phyloP scores from a whole-genome alignment of 2,329 filamentous ascomycete species.

The Hypoxylon sp. region DNA sequence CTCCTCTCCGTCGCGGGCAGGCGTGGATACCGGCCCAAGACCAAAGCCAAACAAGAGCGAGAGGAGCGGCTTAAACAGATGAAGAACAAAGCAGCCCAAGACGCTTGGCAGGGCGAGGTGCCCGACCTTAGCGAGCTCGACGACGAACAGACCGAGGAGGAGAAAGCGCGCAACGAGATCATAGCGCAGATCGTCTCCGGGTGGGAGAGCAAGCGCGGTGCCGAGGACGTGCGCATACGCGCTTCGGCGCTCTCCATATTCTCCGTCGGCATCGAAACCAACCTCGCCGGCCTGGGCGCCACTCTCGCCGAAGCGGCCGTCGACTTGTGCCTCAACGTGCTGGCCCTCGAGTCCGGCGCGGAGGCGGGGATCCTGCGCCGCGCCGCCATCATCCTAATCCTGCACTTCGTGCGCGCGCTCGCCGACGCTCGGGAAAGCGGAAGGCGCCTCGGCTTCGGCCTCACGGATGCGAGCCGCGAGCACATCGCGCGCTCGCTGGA shows the following conservation, averaged over 20 bases:
- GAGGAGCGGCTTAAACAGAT: constrained; percentile 62
- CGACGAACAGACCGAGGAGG: constrained; percentile 57
- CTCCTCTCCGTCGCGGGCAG: constrained; percentile 75
- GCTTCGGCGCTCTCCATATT: constrained; percentile 77
- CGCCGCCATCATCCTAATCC: constrained; percentile 72
- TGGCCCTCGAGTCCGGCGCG: constrained; percentile 70
- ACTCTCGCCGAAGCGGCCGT: constrained; percentile 66
- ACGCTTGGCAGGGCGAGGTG: constrained; percentile 67
- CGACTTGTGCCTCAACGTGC: constrained; percentile 72
- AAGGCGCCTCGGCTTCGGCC: constrained; percentile 64
- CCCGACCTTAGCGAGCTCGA: constrained; percentile 57
- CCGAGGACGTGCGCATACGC: constrained; percentile 77
- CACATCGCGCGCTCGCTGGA: constrained; percentile 72
- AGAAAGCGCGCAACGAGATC: constrained; percentile 62
- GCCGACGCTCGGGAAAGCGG: constrained; percentile 64
- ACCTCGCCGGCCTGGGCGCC: constrained; percentile 67
- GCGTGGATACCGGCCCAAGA: constrained; percentile 70
- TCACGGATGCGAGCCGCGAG: constrained; percentile 66
- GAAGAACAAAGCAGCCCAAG: constrained; percentile 64
- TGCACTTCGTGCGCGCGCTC: constrained; percentile 71
- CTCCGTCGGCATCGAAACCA: constrained; percentile 69
- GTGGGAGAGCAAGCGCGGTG: constrained; percentile 74
- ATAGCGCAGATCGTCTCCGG: constrained; percentile 72
- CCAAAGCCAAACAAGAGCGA: constrained; percentile 66
- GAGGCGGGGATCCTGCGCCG: constrained; percentile 75